These are phyloP conservation scores for Eremochloa ophiuroides DNA, from an alignment of 176 grass and related monocot genomes.

Conservation along the genomic window DNA sequence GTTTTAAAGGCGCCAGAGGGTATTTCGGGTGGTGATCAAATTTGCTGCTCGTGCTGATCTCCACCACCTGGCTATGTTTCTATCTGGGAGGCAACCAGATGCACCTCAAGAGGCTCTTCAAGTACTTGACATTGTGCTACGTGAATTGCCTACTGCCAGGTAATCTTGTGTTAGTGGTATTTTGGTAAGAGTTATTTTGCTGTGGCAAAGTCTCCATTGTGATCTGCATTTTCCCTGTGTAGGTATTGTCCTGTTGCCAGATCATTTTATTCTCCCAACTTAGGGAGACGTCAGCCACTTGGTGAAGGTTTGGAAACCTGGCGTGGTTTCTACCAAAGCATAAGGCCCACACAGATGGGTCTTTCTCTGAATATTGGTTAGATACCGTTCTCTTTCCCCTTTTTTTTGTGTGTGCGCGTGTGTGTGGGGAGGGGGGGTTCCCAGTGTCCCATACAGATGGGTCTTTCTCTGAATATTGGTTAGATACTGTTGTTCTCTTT, in stretches of 20 bases:
- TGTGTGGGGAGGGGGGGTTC: too few species aligned
- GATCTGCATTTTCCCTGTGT: not conserved
- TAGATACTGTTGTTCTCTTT: conserved; percentile 21
- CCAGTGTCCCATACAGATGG: conserved; percentile 94
- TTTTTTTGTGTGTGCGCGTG: not conserved
- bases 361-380: conserved; percentile 89
- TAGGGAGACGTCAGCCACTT: conserved; percentile 76
- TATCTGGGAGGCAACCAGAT: conserved; percentile 83
- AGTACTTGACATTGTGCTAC: conserved; percentile 90
- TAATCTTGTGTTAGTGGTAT: conserved; percentile 23
- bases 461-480: conserved; percentile 90
- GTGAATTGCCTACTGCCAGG: conserved; percentile 81
- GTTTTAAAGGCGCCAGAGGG: conserved; percentile 64
- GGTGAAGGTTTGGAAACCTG: conserved; percentile 90
- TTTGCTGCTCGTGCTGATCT: conserved; percentile 92
- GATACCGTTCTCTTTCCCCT: conserved; percentile 5
- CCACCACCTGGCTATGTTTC: conserved; percentile 84
- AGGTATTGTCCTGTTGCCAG: conserved; percentile 77
- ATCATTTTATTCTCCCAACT: conserved; percentile 90
- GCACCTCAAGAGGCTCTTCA: conserved; percentile 95
- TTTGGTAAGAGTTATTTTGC: conserved; percentile 14
- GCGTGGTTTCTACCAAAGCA: conserved; percentile 95
- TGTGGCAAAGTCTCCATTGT: not conserved
- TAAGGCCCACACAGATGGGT: conserved; percentile 90
- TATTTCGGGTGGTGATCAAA: conserved; percentile 80